Percentiles rank a stretch among this genome's conserved stretches.
These are phyloP conservation scores for Vitis cinerea DNA, from an alignment of 164 flowering plant species.

Conservation along the genomic window DNA sequence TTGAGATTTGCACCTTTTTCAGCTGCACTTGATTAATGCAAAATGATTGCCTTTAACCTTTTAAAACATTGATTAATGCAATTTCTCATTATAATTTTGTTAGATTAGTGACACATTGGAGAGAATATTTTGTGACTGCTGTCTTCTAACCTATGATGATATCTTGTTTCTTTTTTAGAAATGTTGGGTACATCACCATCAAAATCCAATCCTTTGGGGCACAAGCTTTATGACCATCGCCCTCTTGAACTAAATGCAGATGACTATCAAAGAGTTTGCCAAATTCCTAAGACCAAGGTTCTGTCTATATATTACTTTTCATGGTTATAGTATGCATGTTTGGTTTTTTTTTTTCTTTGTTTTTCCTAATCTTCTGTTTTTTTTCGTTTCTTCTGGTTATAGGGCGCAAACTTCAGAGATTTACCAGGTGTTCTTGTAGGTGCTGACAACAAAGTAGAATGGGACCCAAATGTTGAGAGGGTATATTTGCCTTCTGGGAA, in stretches of 20 bases:
- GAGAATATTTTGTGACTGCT: no score
- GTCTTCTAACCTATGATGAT: no score
- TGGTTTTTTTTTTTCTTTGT: background rate
- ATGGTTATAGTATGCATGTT: background rate
- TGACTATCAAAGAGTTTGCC: constrained; percentile 66
- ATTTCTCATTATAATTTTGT: no score
- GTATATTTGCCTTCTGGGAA: constrained; percentile 54
- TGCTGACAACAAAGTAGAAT: constrained; percentile 50
- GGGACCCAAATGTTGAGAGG: constrained; percentile 50
- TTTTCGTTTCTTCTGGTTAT: background rate
- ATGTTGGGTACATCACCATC: constrained; percentile 13
- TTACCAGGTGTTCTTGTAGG: constrained; percentile 65
- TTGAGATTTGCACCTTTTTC: no score
- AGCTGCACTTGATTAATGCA: no score
- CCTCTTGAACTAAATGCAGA: constrained; percentile 60
- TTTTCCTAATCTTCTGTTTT: background rate
- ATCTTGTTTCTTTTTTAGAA: constrained; percentile 21
- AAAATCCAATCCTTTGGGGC: background rate
- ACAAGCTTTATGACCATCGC: constrained; percentile 58
- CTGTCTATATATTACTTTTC: background rate
- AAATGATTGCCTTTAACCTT: no score
- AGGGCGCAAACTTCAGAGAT: constrained; percentile 88
- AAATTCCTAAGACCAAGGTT: constrained; percentile 76
- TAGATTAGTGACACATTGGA: no score
- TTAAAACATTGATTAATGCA: no score